Conservation (phyloP, 352 stramenopile species). For the Phytopythium helicoides region DNA sequence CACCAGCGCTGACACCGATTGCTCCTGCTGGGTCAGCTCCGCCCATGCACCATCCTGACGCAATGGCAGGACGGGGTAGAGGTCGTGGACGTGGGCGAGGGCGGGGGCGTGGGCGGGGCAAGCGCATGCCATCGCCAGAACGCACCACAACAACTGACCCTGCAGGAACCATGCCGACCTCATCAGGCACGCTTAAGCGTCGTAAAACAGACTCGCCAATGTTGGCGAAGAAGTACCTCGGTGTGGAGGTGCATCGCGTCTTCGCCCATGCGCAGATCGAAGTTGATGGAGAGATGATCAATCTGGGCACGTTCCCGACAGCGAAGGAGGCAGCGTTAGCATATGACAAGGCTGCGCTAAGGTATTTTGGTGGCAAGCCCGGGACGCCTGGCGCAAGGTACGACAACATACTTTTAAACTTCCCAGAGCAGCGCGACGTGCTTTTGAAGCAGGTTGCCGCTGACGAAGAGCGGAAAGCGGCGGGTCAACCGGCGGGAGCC, state of each 20-base stretch:
- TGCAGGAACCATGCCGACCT: neutral
- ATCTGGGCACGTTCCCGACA: constrained; percentile 69
- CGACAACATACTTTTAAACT: constrained; percentile 71
- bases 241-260: constrained; percentile 65
- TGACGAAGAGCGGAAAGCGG: constrained; percentile 56
- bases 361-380: constrained; percentile 61
- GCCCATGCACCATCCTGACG: neutral
- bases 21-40: neutral
- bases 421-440: constrained; percentile 60
- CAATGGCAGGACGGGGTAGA: constrained; percentile 25
- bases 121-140: constrained; percentile 40
- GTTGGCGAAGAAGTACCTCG: constrained; percentile 60
- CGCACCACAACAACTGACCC: constrained; percentile 14
- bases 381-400: constrained; percentile 33
- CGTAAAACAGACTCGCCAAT: constrained; percentile 20
- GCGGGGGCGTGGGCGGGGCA: constrained; percentile 53
- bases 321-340: constrained; percentile 67
- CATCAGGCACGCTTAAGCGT: constrained; percentile 17
- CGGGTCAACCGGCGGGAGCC: constrained; percentile 11
- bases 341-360: constrained; percentile 80
- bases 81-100: constrained; percentile 40
- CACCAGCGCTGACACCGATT: constrained; percentile 2
- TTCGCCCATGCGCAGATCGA: constrained; percentile 79
- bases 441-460: constrained; percentile 61
- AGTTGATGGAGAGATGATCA: constrained; percentile 74